Base-by-base conservation (phyloP, 1,284 basidiomycete genomes). In the Malassezia nana region DNA sequence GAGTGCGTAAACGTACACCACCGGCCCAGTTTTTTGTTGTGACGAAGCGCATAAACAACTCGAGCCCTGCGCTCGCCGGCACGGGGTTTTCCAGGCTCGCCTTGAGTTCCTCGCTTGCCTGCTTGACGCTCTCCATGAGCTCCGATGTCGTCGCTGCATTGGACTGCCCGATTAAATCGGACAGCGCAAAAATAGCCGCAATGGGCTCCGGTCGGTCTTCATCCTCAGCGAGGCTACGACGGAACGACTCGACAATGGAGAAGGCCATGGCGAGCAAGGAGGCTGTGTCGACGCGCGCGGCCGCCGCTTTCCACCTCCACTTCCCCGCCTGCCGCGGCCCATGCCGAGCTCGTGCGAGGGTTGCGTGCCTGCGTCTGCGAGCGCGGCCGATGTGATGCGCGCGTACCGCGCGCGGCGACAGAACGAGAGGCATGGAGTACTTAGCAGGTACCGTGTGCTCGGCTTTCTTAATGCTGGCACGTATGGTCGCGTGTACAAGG, bases 401-500 rank as follows among this genome's bases (percentile, higher is more conserved):
- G 64, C 66, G 15, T 74, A 72, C 48, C 62, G 71, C 25, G 59
- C 63, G 30, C 60, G 61, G 35, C 52, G 68, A 10, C 63, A 69
- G 46, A 46, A 52, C 1, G 58, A 58, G 20, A 59, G 69, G 16
- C 58, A 55, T 12, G 58, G 67, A 2, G 63, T 74, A 4, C 49
- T 71, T 6, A 52, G 57, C 3, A 64, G 62, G 4, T 98, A 98
- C 77, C 79, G 81, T 53, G 94, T 98, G 62, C 80, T 94, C 3
- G 94, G 94, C 7, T 99, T 98, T 77, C 89, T 99, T 63, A 94
- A 89, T 7, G 92, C 89, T 4, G 92, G 92, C 16, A 99, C 94
- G 0, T 99, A 98, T 69, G 94, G 94, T 0, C 81, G 90, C 25
- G 92, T 99, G 4, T 99, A 98, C 81, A 98, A 98, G 75, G 94